Percentiles rank a stretch among this genome's conserved stretches.
These are phyloP conservation scores for Sporisorium exsertum DNA, from an alignment of 1,284 basidiomycete species.

Conservation along the genomic window DNA sequence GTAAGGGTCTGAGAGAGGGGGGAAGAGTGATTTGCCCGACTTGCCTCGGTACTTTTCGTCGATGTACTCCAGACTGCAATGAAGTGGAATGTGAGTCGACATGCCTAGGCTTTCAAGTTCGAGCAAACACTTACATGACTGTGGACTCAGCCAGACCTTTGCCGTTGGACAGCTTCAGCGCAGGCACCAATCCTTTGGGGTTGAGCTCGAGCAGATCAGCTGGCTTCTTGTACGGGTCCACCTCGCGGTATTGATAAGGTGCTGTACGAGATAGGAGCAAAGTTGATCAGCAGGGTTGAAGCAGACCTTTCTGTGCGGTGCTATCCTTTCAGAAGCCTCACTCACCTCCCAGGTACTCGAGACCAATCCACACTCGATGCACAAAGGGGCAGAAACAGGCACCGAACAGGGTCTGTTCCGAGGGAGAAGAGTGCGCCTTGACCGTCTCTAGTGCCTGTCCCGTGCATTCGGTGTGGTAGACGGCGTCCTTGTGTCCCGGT, in stretches of 20 bases:
- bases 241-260: conserved; percentile 73
- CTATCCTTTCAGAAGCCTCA: background rate
- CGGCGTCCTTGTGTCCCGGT: conserved; percentile 49
- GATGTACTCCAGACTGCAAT: conserved; percentile 79
- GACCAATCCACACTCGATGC: conserved; percentile 78
- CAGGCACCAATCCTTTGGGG: conserved; percentile 82
- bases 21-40: conserved; percentile 72
- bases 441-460: conserved; percentile 75
- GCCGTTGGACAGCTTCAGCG: conserved; percentile 73
- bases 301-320: background rate
- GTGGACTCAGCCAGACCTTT: conserved; percentile 56
- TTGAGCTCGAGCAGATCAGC: conserved; percentile 80
- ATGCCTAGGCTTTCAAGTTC: background rate
- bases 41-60: conserved; percentile 76
- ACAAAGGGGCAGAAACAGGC: conserved; percentile 81
- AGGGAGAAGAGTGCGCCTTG: conserved; percentile 71
- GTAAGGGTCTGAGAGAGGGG: conserved; percentile 76
- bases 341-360: conserved; percentile 71
- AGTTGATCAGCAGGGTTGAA: conserved; percentile 33
- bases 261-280: conserved; percentile 1
- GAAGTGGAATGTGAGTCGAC: conserved; percentile 56
- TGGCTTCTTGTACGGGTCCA: conserved; percentile 85
- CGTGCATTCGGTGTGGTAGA: conserved; percentile 72
- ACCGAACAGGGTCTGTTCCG: conserved; percentile 74
- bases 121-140: conserved; percentile 47